A percentile compares a stretch with the other conserved stretches of the same genome.
Evolutionary conservation across 1,139 yeast genomes (phyloP).

Genomic region (Candida tropicalis): DNA sequence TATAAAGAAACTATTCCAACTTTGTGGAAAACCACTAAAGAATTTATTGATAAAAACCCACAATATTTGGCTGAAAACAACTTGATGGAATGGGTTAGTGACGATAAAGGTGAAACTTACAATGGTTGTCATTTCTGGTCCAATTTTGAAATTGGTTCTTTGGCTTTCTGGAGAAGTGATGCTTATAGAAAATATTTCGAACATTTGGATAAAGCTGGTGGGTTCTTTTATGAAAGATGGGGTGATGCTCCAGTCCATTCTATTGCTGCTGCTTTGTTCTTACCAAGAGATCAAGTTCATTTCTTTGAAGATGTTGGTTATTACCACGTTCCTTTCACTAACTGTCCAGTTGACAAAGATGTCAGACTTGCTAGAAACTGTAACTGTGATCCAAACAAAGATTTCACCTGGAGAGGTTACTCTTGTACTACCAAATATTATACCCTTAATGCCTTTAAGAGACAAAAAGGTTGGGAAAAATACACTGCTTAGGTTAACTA

Average conservation of each 20-base stretch:
- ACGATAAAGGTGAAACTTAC: constrained; percentile 67
- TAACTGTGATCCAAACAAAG: constrained; percentile 70
- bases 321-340: constrained; percentile 74
- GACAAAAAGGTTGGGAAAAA: constrained; percentile 80
- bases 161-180: constrained; percentile 72
- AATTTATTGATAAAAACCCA: constrained; percentile 66
- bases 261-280: constrained; percentile 77
- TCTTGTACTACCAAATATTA: constrained; percentile 81
- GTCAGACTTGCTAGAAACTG: constrained; percentile 60
- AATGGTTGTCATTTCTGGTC: constrained; percentile 90
- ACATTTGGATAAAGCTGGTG: constrained; percentile 75
- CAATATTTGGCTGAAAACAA: constrained; percentile 66
- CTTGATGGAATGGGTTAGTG: constrained; percentile 70
- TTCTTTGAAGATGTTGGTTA: constrained; percentile 85
- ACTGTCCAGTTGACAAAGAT: constrained; percentile 71
- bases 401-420: constrained; percentile 86
- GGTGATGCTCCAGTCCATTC: constrained; percentile 94
- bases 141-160: constrained; percentile 77
- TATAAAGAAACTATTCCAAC: constrained; percentile 79
- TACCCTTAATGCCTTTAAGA: constrained; percentile 58
- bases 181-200: constrained; percentile 73
- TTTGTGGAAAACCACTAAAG: constrained; percentile 76
- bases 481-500: constrained; percentile 31
- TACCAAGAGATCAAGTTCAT: constrained; percentile 67
- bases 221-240: constrained; percentile 91